Evolutionary conservation across 1,284 basidiomycete species (phyloP), one percentile per base, ranked within the genome.

Genomic region (Ganoderma meredithae): DNA sequence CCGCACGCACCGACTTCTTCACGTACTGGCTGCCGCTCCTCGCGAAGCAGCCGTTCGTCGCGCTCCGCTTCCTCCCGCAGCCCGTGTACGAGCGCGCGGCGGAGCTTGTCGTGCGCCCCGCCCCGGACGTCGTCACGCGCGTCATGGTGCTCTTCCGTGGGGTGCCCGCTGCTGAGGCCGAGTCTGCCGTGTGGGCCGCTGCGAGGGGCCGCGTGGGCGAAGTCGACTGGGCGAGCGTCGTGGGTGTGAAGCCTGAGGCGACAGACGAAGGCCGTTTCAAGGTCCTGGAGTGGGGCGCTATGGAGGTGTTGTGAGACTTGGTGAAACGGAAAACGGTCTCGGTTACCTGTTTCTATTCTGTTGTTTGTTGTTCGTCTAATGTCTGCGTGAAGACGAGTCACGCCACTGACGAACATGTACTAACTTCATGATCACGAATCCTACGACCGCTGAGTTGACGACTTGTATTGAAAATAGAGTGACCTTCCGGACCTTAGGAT

Each of bases 141-240:
- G 77, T 86, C 5, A 85, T 85, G 70, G 83, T 86, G 81, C 73
- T 85, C 9, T 85, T 84, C 76, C 74, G 76, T 22, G 82, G 81
- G 8, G 75, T 85, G 6, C 47, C 69, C 2, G 70, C 76, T 25
- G 71, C 69, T 3, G 73, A 79, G 3, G 27, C 74, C 5, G 73
- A 79, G 6, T 22, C 75, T 5, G 64, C 55, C 9, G 39, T 33
- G 1, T 80, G 79, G 79, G n/a, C 22, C 3, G 66, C 59, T 0
- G 76, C 77, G 22, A 44, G 56, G 2, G 40, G 25, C 19, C 68
- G 76, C 2, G 76, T 72, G 6, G 33, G 43, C 8, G 66, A 65
- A 0, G 60, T 58, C 2, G 63, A 72, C 27, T 78, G 76, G 74
- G 60, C 53, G 33, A 61, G 65, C 6, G 69, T 78, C 6, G 75